phyloP scores from a whole-genome alignment of 306 rosid genomes.

The Boehmeria nivea region DNA sequence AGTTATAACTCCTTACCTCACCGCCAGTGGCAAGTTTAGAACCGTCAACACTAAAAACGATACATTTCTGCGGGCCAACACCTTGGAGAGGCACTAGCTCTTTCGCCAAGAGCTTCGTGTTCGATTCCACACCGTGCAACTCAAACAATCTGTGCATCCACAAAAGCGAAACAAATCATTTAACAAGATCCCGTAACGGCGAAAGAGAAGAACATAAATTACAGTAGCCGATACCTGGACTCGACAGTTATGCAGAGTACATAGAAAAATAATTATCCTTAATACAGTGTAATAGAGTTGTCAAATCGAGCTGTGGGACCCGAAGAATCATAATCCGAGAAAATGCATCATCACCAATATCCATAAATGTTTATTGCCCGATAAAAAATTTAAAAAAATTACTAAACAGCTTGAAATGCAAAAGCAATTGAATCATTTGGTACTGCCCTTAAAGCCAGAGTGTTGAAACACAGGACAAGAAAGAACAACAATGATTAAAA shows the following conservation, averaged over 20 bases:
- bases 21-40: conserved; percentile 90
- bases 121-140: conserved; percentile 46
- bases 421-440: too few relatives aligned
- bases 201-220: conserved; percentile 5
- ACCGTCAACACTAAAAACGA: conserved; percentile 85
- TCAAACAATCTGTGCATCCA: conserved; percentile 55
- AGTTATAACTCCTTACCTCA: conserved; percentile 45
- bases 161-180: neutral
- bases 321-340: too few relatives aligned
- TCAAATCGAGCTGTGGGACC: too few relatives aligned
- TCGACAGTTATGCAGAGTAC: neutral
- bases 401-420: too few relatives aligned
- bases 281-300: too few relatives aligned
- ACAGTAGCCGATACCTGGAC: neutral
- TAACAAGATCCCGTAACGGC: neutral
- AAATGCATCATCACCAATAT: too few relatives aligned
- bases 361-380: too few relatives aligned
- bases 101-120: conserved; percentile 56
- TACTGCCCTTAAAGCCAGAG: too few relatives aligned
- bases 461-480: too few relatives aligned
- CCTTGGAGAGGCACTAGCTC: conserved; percentile 46
- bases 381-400: too few relatives aligned
- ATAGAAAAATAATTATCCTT: too few relatives aligned
- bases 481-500: too few relatives aligned
- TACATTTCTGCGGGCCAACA: conserved; percentile 64